These are phyloP conservation scores for Laetiporus sulphureus DNA, from an alignment of 1,284 basidiomycete genomes.

Conservation along the genomic window DNA sequence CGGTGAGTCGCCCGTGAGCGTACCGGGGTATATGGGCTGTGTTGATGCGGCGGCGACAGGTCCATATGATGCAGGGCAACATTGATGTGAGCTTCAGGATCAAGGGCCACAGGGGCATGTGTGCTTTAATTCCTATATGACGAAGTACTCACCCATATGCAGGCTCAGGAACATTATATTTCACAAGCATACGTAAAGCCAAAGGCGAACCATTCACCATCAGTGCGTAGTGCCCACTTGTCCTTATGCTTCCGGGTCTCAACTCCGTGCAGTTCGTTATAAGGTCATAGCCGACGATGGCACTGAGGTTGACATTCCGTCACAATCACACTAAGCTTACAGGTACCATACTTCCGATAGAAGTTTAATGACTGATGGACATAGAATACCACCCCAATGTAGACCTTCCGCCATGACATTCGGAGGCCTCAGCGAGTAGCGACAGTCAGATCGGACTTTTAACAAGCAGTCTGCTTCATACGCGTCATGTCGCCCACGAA, in stretches of 20 bases:
- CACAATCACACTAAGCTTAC: not conserved
- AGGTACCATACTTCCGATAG: constrained; percentile 7
- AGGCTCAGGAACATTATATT: constrained; percentile 72
- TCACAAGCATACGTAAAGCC: constrained; percentile 72
- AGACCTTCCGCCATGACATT: no score
- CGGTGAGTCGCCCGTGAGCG: constrained; percentile 54
- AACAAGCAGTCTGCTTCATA: not conserved
- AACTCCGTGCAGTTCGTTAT: constrained; percentile 49
- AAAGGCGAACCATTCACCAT: constrained; percentile 68
- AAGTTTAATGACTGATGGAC: no score
- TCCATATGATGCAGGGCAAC: constrained; percentile 68
- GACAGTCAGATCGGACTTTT: no score
- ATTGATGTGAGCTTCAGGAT: constrained; percentile 72
- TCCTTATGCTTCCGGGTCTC: not conserved
- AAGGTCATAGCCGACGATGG: constrained; percentile 65
- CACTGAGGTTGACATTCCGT: constrained; percentile 36
- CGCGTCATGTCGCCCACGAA: not conserved
- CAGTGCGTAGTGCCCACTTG: constrained; percentile 35
- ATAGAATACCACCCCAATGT: no score
- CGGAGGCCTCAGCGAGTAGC: no score
- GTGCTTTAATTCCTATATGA: not conserved
- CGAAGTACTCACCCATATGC: constrained; percentile 1
- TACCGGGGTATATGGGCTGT: constrained; percentile 18
- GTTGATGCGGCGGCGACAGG: constrained; percentile 30
- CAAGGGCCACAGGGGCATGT: constrained; percentile 59